Evolutionary conservation across 768 basidiomycete genomes (phyloP).

Genomic region (Amanita fuliginea): DNA sequence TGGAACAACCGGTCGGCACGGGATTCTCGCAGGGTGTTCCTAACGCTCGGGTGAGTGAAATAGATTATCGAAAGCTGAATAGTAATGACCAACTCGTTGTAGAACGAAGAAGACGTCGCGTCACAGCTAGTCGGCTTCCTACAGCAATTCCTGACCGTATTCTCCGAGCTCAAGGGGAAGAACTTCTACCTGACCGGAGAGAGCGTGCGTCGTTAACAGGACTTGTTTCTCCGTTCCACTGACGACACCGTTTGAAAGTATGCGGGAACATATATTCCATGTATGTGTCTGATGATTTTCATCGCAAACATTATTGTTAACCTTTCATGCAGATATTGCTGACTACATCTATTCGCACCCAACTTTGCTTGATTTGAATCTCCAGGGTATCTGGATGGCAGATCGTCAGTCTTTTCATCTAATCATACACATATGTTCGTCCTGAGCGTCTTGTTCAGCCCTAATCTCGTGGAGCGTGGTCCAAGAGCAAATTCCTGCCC

Average conservation of each 20-base stretch:
- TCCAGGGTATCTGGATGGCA: constrained; percentile 63
- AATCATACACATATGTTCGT: neutral
- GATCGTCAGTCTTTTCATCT: constrained; percentile 40
- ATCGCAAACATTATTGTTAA: constrained; percentile 1
- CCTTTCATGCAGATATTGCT: constrained; percentile 46
- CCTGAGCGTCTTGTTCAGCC: constrained; percentile 23
- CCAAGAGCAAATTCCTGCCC: constrained; percentile 60
- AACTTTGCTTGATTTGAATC: constrained; percentile 35
- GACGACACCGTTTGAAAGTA: constrained; percentile 31
- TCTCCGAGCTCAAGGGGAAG: constrained; percentile 62
- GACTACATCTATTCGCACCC: constrained; percentile 62
- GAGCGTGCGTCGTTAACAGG: constrained; percentile 42
- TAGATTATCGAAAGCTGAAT: neutral
- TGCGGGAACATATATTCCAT: constrained; percentile 50
- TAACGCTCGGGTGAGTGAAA: constrained; percentile 42
- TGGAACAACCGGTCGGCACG: constrained; percentile 75
- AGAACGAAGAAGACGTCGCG: constrained; percentile 41
- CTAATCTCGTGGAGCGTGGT: constrained; percentile 51
- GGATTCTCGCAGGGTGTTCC: constrained; percentile 67
- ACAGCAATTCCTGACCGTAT: constrained; percentile 67
- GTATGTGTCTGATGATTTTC: constrained; percentile 22
- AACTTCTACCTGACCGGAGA: constrained; percentile 64
- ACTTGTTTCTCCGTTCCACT: neutral
- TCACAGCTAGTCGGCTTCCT: constrained; percentile 48
- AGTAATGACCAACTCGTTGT: neutral